phyloP scores from a whole-genome alignment of 495 filamentous ascomycete genomes.

The Lasiosphaeris hirsuta region DNA sequence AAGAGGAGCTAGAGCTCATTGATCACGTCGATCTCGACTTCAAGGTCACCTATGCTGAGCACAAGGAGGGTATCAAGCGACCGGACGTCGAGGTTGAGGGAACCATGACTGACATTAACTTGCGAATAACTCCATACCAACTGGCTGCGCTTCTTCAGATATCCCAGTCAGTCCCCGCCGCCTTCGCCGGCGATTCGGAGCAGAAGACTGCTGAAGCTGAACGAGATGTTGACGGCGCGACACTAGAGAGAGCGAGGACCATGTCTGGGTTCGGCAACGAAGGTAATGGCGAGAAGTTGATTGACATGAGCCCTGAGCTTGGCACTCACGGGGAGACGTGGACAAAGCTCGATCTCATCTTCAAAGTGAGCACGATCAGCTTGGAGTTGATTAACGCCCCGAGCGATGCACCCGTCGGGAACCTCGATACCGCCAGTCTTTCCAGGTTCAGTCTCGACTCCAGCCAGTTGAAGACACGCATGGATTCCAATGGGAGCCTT shows the following conservation, averaged over 20 bases:
- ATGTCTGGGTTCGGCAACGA: conserved; percentile 42
- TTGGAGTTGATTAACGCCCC: conserved; percentile 81
- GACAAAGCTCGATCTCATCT: conserved; percentile 92
- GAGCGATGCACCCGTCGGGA: conserved; percentile 69
- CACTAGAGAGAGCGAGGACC: conserved; percentile 45
- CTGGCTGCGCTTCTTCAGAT: conserved; percentile 83
- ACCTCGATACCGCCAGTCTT: conserved; percentile 75
- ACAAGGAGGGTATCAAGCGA: conserved; percentile 68
- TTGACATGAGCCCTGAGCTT: conserved; percentile 63
- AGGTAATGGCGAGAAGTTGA: conserved; percentile 39
- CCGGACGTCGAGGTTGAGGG: conserved; percentile 92
- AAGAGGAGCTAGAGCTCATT: conserved; percentile 90
- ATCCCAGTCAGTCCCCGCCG: conserved; percentile 77
- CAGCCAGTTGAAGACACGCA: conserved; percentile 86
- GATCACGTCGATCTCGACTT: conserved; percentile 94
- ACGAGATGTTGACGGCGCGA: conserved; percentile 44
- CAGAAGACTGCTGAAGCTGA: conserved; percentile 59
- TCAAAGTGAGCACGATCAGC: conserved; percentile 82
- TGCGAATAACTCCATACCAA: conserved; percentile 85
- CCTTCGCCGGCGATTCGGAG: conserved; percentile 74
- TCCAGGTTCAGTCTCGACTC: conserved; percentile 92
- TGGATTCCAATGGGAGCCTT: conserved; percentile 87
- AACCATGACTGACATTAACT: conserved; percentile 85
- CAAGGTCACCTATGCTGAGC: conserved; percentile 84
- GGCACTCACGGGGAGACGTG: conserved; percentile 64